Conservation (phyloP, 1,139 yeast genomes). For the Hemisphaericaspora lyxosophila region DNA sequence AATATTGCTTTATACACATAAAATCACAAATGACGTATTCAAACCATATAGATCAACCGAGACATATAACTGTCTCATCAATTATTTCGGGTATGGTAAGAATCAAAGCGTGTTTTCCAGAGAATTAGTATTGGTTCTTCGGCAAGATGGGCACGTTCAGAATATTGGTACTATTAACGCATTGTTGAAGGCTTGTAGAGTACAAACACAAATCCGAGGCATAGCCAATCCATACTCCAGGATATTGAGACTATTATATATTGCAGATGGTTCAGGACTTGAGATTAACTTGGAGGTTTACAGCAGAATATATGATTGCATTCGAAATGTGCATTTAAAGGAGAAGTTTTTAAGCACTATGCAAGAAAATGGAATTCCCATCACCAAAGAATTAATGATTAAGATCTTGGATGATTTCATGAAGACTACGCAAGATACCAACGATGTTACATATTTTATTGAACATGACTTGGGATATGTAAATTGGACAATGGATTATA, state of each 20-base stretch:
- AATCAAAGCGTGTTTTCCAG: conserved; percentile 46
- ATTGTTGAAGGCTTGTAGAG: conserved; percentile 31
- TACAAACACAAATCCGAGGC: conserved; percentile 37
- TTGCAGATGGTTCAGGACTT: conserved; percentile 29
- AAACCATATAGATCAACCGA: conserved; percentile 33
- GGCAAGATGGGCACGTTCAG: conserved; percentile 42
- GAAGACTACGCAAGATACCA: conserved; percentile 24
- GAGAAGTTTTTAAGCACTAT: conserved; percentile 37
- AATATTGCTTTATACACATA: conserved; percentile 41
- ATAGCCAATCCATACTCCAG: conserved; percentile 32
- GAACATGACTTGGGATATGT: conserved; percentile 32
- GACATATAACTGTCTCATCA: conserved; percentile 42
- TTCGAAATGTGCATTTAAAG: conserved; percentile 37
- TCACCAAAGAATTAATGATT: conserved; percentile 29
- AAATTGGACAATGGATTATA: conserved; percentile 32
- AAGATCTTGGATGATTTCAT: conserved; percentile 39
- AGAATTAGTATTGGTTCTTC: conserved; percentile 42
- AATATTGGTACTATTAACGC: conserved; percentile 43
- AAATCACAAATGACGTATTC: conserved; percentile 30
- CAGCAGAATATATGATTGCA: conserved; percentile 39
- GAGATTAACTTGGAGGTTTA: conserved; percentile 38
- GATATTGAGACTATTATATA: conserved; percentile 31
- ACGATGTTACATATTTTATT: conserved; percentile 33
- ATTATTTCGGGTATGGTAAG: conserved; percentile 43
- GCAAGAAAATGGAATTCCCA: conserved; percentile 33